Conservation (phyloP, 257 asterid species). For the Primulina huaijiensis region DNA sequence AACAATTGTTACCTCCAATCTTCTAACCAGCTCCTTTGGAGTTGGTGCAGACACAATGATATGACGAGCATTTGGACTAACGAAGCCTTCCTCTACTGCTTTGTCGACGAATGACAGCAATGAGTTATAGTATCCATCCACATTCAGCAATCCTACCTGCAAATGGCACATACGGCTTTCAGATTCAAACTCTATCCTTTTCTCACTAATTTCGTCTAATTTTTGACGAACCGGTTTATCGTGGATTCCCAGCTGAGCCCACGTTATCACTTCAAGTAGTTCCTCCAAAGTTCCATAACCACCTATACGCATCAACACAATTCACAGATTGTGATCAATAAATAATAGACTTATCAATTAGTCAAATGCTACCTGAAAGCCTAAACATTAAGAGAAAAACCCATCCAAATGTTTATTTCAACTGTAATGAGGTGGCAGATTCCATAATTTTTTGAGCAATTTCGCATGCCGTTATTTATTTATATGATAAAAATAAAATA, state of each 20-base stretch:
- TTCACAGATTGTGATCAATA: background rate
- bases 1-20: slow-evolving; percentile 57
- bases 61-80: slow-evolving; percentile 78
- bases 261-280: slow-evolving; percentile 89
- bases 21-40: slow-evolving; percentile 72
- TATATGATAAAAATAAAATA: too few relatives aligned
- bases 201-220: background rate
- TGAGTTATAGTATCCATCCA: slow-evolving; percentile 85
- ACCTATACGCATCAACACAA: slow-evolving; percentile 38
- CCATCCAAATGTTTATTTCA: too few relatives aligned
- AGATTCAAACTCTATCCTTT: too few relatives aligned
- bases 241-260: slow-evolving; percentile 99
- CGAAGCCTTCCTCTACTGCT: slow-evolving; percentile 93
- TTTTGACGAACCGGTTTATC: slow-evolving; percentile 74
- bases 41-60: slow-evolving; percentile 91
- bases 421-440: too few relatives aligned
- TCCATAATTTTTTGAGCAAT: too few relatives aligned
- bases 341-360: background rate
- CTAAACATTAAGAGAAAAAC: too few relatives aligned
- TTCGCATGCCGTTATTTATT: too few relatives aligned
- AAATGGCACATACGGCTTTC: slow-evolving; percentile 6
- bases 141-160: slow-evolving; percentile 91
- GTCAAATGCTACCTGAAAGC: background rate
- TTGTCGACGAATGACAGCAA: slow-evolving; percentile 77
- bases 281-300: slow-evolving; percentile 99